These are phyloP conservation scores for Rhodosporidiobolus odoratus DNA, from an alignment of 768 basidiomycete species.

Conservation along the genomic window DNA sequence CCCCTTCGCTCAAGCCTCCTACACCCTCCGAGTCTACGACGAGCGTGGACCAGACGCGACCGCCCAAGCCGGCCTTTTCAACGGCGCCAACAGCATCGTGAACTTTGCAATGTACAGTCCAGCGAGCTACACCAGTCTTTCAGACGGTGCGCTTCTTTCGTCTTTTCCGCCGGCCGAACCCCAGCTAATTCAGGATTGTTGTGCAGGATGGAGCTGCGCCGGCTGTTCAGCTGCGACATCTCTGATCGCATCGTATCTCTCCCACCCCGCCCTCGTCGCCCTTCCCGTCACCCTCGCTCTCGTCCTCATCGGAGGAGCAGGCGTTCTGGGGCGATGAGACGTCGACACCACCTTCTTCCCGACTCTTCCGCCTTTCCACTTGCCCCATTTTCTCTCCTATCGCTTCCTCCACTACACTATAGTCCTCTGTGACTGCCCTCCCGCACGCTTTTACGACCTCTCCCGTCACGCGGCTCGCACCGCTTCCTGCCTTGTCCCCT, in stretches of 20 bases:
- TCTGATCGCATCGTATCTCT: conserved; percentile 1
- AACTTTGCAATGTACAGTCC: conserved; percentile 69
- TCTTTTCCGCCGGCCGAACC: background rate
- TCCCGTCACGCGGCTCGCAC: no score
- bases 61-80: conserved; percentile 60
- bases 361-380: background rate
- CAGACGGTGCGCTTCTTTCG: conserved; percentile 15
- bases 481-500: no score
- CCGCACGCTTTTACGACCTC: no score
- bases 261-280: conserved; percentile 27
- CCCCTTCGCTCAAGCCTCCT: conserved; percentile 69
- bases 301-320: conserved; percentile 34
- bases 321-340: conserved; percentile 31
- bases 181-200: no score
- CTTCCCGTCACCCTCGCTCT: conserved; percentile 32
- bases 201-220: conserved; percentile 42
- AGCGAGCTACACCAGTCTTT: conserved; percentile 24
- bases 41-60: conserved; percentile 65
- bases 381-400: background rate
- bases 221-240: conserved; percentile 38
- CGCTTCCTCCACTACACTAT: background rate
- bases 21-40: conserved; percentile 74
- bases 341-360: background rate
- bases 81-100: conserved; percentile 61
- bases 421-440: no score